Conservation (phyloP, 148 eudicot species). For the Fagopyrum esculentum region DNA sequence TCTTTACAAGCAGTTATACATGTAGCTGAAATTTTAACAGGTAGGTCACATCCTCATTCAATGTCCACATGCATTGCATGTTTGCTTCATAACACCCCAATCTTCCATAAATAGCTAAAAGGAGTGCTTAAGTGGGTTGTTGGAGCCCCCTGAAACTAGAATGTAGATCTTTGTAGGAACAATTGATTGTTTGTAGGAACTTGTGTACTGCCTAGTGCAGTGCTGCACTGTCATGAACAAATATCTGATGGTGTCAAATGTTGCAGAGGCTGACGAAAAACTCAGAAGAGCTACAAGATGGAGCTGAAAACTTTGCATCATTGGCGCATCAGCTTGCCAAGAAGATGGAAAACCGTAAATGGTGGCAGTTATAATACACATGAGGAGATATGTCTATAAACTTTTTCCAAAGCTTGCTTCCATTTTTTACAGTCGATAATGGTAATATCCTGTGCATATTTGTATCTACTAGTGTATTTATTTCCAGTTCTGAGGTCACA, state of each 20-base stretch:
- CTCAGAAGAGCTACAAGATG: conserved; percentile 72
- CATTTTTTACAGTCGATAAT: neutral
- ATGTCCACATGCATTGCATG: neutral
- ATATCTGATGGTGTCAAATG: neutral
- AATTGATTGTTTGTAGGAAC: neutral
- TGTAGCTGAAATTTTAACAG: neutral
- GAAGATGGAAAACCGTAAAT: conserved; percentile 78
- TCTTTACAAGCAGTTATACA: neutral
- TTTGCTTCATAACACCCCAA: neutral
- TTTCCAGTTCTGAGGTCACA: neutral
- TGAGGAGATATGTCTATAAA: neutral
- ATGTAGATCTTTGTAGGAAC: neutral
- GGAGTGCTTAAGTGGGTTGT: neutral
- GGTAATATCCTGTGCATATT: neutral
- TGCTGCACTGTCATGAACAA: neutral
- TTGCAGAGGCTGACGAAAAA: conserved; percentile 57
- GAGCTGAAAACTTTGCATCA: conserved; percentile 70
- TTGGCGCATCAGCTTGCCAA: conserved; percentile 80
- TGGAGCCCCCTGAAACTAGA: neutral
- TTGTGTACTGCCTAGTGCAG: neutral
- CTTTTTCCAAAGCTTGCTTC: neutral
- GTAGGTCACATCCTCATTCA: neutral
- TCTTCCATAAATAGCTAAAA: neutral
- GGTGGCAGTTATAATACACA: conserved; percentile 67
- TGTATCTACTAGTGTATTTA: conserved; percentile 4